Percentiles rank a stretch among this genome's conserved stretches.
Evolutionary conservation across 108 stramenopile genomes (phyloP).

Genomic region (Nitzschia inconspicua): DNA sequence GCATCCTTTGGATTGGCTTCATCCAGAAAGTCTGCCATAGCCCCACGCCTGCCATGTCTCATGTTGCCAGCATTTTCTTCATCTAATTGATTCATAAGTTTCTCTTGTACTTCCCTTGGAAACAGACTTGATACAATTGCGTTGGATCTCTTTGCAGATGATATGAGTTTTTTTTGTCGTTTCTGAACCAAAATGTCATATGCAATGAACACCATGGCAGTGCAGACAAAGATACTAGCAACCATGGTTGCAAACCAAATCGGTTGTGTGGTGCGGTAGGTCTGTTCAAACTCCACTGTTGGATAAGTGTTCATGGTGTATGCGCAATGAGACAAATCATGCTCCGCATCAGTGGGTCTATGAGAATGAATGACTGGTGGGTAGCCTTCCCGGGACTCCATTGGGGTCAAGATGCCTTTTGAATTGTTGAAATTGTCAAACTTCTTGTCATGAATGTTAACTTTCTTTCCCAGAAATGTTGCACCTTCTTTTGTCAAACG

Average conservation of each 20-base stretch:
- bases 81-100: constrained; percentile 4
- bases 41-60: neutral
- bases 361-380: too few relatives aligned
- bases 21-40: too few relatives aligned
- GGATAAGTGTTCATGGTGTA: constrained; percentile 21
- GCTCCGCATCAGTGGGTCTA: too few relatives aligned
- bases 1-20: too few relatives aligned
- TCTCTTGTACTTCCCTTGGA: constrained; percentile 3
- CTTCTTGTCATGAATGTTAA: too few relatives aligned
- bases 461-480: too few relatives aligned
- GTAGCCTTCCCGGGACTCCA: too few relatives aligned
- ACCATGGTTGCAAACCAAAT: neutral
- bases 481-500: too few relatives aligned
- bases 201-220: neutral
- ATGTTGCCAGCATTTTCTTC: neutral
- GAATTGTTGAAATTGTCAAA: too few relatives aligned
- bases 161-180: constrained; percentile 2
- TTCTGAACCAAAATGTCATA: neutral
- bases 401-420: too few relatives aligned
- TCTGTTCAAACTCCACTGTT: neutral
- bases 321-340: too few relatives aligned
- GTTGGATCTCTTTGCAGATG: constrained; percentile 3
- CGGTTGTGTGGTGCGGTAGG: neutral
- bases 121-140: constrained; percentile 30
- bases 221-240: neutral